Percentiles rank a stretch among this genome's conserved stretches.
Conservation (phyloP, 75 land plant species). For the Selaginella tamariscina region DNA sequence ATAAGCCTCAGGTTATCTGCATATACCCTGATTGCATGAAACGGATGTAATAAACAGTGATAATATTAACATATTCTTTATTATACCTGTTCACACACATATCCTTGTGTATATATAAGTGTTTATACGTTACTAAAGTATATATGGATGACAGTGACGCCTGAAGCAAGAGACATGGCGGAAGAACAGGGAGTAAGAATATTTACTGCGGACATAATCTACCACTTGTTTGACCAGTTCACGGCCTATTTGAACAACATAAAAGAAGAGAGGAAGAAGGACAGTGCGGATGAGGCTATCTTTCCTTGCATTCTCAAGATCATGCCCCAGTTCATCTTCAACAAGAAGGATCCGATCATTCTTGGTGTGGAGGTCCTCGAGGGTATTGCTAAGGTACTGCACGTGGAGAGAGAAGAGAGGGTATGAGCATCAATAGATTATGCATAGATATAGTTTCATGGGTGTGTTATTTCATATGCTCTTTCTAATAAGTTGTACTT, state of each 20-base stretch:
- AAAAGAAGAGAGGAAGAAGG: constrained; percentile 86
- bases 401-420: no score
- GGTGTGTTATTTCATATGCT: no score
- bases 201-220: constrained; percentile 92
- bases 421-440: no score
- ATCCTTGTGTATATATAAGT: no score
- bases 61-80: no score
- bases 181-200: constrained; percentile 85
- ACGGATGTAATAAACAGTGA: no score
- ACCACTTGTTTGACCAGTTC: constrained; percentile 95
- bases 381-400: constrained; percentile 72
- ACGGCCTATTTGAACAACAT: constrained; percentile 80
- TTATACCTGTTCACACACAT: no score
- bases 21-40: no score
- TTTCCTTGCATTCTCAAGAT: constrained; percentile 93
- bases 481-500: constrained; percentile 1
- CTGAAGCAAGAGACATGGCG: constrained; percentile 87
- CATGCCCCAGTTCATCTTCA: constrained; percentile 73
- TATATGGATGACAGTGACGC: constrained; percentile 53
- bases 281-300: constrained; percentile 86
- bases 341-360: constrained; percentile 92
- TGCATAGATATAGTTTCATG: no score
- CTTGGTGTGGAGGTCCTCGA: constrained; percentile 90
- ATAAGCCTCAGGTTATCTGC: not conserved
- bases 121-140: no score